Evolutionary conservation across 805 yeast species (phyloP), one percentile per base, ranked within the genome.

Genomic region (Barnettozyma salicaria): DNA sequence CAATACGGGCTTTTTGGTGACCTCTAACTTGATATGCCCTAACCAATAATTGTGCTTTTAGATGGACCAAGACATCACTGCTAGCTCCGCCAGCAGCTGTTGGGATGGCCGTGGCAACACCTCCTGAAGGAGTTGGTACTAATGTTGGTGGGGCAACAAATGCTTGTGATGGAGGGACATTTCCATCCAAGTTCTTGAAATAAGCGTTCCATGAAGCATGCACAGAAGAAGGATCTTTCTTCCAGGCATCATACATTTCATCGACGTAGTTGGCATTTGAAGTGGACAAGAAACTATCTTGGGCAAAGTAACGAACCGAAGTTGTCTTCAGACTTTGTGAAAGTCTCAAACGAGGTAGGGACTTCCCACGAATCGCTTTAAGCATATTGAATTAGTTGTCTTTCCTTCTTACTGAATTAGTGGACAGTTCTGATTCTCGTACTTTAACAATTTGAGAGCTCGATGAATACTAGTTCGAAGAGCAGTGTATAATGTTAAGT

Each of bases 11-110:
- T 68, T 85, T 86, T 63, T 80, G 83, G 64, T 92, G 99, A 50
- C 98, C 99, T 65, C 97, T 80, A 36, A 92, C 98, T 70, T 92
- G 98, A 67, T 89, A 92, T 21, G 98, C 98, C 64, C 99, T 84
- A 46, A 94, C 97, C 53, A 92, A 73, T 52, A 92, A 76, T 72
- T 92, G 99, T 13, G 88, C 94, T 64, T 92, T 92, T 71, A 92
- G 76, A 62, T 92, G 97, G 45, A 85, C 73, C 47, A 83, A 72
- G 30, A 89, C 86, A 47, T 73, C 71, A 19, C 74, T 75, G 27
- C 60, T 56, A 22, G 79, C 59, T 14, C 69, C 61, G 13, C 12
- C 16, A 16, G 38, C 54, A 49, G 38, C 39, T 19, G 37, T 41
- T 29, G 80, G 84, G 32, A 76, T 67, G 47, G 74, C 69, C 31